Base-by-base conservation (phyloP, 257 asterid species). In the Prunella vulgaris region DNA sequence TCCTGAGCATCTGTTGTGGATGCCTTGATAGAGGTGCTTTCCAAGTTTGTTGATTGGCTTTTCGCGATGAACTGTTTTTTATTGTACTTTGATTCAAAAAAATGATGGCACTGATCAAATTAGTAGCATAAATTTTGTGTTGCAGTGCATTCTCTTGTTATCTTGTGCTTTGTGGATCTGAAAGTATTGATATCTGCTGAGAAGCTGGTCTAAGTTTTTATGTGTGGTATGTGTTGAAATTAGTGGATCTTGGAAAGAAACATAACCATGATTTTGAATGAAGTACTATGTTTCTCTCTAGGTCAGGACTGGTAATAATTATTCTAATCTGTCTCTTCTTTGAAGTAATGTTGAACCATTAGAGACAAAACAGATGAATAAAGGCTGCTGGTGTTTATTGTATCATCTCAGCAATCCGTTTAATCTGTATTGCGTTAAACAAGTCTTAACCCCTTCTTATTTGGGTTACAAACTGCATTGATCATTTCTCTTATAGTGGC, bases 21-120 rank as follows among this genome's bases (percentile, higher is more conserved):
- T 37, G 65, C n/a, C n/a, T n/a, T n/a, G n/a, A n/a, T n/a, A n/a
- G 68, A 22, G 66, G 42, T 70, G 33, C 60, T 44, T 53, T 60
- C 62, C 33, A 18, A 24, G 66, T 21, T 67, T 62, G 57, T 60
- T 57, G 59, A 60, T 53, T 46, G n/a, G 15, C n/a, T 60, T 73
- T 40, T 61, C 13, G 21, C 30, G 48, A 44, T 56, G 46, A 1
- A 22, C 25, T 60, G 58, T 48, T 13, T 59, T 53, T 60, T n/a
- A 7, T 13, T 24, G 64, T 40, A 17, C 74, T 14, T 22, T 30
- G 27, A 28, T 12, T 20, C 7, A 10, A 2, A 17, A 12, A 40
- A 52, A 44, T 62, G 72, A 42, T 10, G 57, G 60, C 24, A 20
- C 22, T 35, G 62, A 53, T 49, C 61, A 7, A 9, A 40, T n/a